These are phyloP conservation scores for Colletotrichum musae DNA, from an alignment of 2,329 filamentous ascomycete species.

Conservation along the genomic window DNA sequence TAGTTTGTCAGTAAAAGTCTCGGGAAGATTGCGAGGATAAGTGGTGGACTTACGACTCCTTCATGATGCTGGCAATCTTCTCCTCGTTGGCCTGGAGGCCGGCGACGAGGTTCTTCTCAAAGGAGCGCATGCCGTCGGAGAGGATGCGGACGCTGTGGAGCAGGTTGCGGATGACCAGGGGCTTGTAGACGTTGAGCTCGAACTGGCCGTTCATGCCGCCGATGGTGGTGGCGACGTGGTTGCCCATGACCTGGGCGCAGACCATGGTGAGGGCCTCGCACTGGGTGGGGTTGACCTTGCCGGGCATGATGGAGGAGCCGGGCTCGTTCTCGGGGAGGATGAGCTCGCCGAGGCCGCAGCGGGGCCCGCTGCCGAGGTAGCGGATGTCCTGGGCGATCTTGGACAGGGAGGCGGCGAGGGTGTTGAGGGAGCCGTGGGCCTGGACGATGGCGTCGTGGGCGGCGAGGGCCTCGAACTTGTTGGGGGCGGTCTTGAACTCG, in stretches of 20 bases:
- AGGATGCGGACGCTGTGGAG: conserved; percentile 92
- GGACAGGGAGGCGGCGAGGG: conserved; percentile 89
- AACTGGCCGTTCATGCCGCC: conserved; percentile 98
- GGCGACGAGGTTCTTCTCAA: conserved; percentile 91
- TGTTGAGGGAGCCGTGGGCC: conserved; percentile 94
- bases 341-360: conserved; percentile 95
- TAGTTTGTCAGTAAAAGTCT: conserved; percentile 42
- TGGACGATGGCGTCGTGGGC: conserved; percentile 97
- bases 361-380: conserved; percentile 95
- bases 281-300: conserved; percentile 99
- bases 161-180: conserved; percentile 93
- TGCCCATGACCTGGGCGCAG: conserved; percentile 97
- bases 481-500: conserved; percentile 95
- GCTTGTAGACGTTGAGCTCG: conserved; percentile 99
- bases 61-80: conserved; percentile 89
- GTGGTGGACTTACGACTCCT: conserved; percentile 82
- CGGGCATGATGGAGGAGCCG: conserved; percentile 98
- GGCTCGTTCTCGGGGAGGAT: conserved; percentile 97
- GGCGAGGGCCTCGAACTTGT: conserved; percentile 98
- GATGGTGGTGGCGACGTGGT: conserved; percentile 93
- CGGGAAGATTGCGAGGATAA: not conserved
- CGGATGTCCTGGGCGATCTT: conserved; percentile 99
- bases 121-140: conserved; percentile 92
- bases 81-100: conserved; percentile 95
- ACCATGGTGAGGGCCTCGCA: conserved; percentile 98